Base-by-base conservation (phyloP, 2,329 filamentous ascomycete species). In the Amauroascus verrucosus region DNA sequence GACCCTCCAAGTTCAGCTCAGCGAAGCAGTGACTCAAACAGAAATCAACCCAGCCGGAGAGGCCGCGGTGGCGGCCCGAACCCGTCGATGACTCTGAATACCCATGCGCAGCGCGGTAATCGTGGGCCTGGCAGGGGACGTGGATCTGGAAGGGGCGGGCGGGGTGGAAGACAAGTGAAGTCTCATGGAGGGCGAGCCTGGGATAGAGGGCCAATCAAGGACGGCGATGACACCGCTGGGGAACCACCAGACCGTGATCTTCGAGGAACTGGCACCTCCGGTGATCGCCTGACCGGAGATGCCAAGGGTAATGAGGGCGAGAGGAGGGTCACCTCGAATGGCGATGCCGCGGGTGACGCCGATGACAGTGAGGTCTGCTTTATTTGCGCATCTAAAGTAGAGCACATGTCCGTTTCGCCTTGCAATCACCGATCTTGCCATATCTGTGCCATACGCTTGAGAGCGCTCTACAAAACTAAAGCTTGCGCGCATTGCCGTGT, bases 381-480 rank as follows among this genome's bases (percentile, higher is more conserved):
- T 71, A 98, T 98, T 65, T 98, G 93, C 71, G 91, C 93, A 54
- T 95, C 90, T 59, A 81, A 84, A 1, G 84, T 98, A 46, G 82
- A 86, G 47, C 89, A 97, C 73, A 83, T 88, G 62, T 86, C 90
- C 8, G 82, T 98, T 59, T 83, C 90, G 30, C 91, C 93, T 18
- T 98, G 93, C 72, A 97, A 96, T 69, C 93, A 98, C 72, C 81
- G 87, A 54, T 96, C 91, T 47, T 98, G 93, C 67, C 93, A 98
- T 72, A 95, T 97, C 59, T 98, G 93, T 69, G 85, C 89, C 8
- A 73, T 98, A 61, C 81, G 93, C 56, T 81, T 97, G 80, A 81
- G 93, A 62, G 93, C 91, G 0, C 74, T 98, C 43, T 98, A 97
- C 72, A 97, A 96, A 75, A 94, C 84, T 56, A 95, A 95, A 69